phyloP scores from a whole-genome alignment of 2,329 filamentous ascomycete species.

The Aspergillus persii region DNA sequence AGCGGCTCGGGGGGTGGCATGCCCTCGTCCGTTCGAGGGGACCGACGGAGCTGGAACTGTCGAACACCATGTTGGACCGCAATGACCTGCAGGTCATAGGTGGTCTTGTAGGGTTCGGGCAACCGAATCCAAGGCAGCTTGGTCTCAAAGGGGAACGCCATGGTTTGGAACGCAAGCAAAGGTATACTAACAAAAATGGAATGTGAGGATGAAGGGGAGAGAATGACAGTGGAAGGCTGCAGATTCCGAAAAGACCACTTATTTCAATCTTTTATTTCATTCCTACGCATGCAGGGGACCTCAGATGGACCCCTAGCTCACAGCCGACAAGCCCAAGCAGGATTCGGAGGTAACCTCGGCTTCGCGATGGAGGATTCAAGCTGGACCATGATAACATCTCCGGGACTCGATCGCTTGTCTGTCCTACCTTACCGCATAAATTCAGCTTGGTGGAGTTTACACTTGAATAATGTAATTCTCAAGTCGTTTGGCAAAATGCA shows the following conservation, averaged over 20 bases:
- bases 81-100: slow-evolving; percentile 16
- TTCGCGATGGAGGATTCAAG: not conserved
- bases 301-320: not conserved
- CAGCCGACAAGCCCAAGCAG: not conserved
- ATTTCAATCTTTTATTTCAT: not conserved
- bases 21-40: slow-evolving; percentile 18
- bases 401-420: not conserved
- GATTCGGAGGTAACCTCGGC: not conserved
- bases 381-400: not conserved
- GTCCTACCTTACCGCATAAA: not conserved
- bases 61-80: slow-evolving; percentile 12
- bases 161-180: not conserved
- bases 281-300: not conserved
- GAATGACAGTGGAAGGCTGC: not conserved
- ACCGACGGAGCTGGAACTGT: slow-evolving; percentile 19
- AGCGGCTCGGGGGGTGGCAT: slow-evolving; percentile 23
- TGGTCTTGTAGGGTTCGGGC: slow-evolving; percentile 20
- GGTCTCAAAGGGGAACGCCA: not conserved
- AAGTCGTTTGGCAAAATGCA: not conserved
- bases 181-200: not conserved
- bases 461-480: not conserved
- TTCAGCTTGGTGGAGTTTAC: not conserved
- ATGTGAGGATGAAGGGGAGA: not conserved
- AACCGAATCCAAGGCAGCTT: slow-evolving; percentile 15
- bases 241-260: not conserved